Percentiles rank a stretch among this genome's conserved stretches.
phyloP scores from a whole-genome alignment of 202 grass and related monocot genomes.

The Carex arenaria region DNA sequence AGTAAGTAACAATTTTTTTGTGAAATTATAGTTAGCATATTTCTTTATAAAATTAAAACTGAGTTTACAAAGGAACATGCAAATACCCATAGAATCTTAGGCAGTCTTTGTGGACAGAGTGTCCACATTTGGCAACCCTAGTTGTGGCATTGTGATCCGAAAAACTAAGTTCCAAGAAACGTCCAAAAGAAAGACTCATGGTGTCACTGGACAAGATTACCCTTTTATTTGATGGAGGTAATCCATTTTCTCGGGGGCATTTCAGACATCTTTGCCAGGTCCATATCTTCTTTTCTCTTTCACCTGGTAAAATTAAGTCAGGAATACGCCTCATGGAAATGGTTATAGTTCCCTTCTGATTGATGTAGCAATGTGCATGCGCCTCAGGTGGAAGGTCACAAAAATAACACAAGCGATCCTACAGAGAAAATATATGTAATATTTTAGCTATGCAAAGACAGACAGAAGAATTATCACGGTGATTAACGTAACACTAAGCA shows the following conservation, averaged over 20 bases:
- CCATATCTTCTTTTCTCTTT: slow-evolving; percentile 88
- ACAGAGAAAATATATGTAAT: slow-evolving; percentile 20
- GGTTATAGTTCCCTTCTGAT: slow-evolving; percentile 87
- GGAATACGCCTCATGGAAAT: slow-evolving; percentile 87
- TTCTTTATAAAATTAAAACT: background rate
- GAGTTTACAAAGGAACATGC: background rate
- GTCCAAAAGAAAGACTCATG: slow-evolving; percentile 97
- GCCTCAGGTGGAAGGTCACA: slow-evolving; percentile 96
- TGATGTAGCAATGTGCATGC: slow-evolving; percentile 93
- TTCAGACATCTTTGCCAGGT: slow-evolving; percentile 97
- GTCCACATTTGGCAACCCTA: slow-evolving; percentile 87
- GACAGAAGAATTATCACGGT: background rate
- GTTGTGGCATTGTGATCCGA: slow-evolving; percentile 92
- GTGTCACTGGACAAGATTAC: slow-evolving; percentile 93
- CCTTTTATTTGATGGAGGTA: slow-evolving; percentile 84
- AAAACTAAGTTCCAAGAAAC: slow-evolving; percentile 99
- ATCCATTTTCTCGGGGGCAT: slow-evolving; percentile 74
- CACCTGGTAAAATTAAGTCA: slow-evolving; percentile 62
- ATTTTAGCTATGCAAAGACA: slow-evolving; percentile 29
- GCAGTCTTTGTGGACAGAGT: slow-evolving; percentile 95
- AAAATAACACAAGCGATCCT: slow-evolving; percentile 61
- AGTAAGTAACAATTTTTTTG: slow-evolving; percentile 27
- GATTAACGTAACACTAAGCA: background rate
- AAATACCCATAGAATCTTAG: slow-evolving; percentile 91
- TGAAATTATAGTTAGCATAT: background rate